These are phyloP conservation scores for Paramecium pentaurelia DNA, from an alignment of 73 alveolate species.

Conservation along the genomic window DNA sequence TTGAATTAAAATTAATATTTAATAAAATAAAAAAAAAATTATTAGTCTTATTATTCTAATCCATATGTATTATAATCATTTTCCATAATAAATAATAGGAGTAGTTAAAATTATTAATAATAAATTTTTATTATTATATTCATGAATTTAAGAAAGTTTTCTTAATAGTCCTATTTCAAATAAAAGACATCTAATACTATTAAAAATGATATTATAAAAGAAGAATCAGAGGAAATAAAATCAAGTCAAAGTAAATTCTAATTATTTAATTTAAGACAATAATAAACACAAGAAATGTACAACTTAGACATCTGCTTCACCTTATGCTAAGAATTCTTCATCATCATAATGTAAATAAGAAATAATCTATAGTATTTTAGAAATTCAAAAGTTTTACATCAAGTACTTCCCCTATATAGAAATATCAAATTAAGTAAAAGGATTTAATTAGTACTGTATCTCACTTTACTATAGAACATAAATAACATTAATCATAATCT, in stretches of 20 bases:
- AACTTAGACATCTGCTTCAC: not conserved
- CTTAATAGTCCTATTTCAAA: not conserved
- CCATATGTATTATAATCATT: too few species aligned
- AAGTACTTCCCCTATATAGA: not conserved
- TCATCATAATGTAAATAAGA: constrained; percentile 1
- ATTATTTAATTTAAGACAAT: not conserved
- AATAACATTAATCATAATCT: not conserved
- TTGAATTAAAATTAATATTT: not conserved
- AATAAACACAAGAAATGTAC: not conserved
- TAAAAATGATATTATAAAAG: not conserved
- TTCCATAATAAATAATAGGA: not conserved
- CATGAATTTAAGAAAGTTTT: constrained; percentile 19
- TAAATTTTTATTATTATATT: not conserved
- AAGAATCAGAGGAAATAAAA: not conserved
- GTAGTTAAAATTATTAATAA: not conserved
- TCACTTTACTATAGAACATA: not conserved
- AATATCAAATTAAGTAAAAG: not conserved
- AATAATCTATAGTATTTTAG: not conserved
- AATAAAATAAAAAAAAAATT: not conserved
- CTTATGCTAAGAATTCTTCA: not conserved
- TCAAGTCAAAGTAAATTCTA: not conserved
- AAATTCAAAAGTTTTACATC: not conserved
- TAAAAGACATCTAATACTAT: not conserved
- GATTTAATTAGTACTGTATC: not conserved
- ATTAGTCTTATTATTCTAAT: not conserved